phyloP scores from a whole-genome alignment of 2,329 filamentous ascomycete species.

The Cryphonectria nitschkei region DNA sequence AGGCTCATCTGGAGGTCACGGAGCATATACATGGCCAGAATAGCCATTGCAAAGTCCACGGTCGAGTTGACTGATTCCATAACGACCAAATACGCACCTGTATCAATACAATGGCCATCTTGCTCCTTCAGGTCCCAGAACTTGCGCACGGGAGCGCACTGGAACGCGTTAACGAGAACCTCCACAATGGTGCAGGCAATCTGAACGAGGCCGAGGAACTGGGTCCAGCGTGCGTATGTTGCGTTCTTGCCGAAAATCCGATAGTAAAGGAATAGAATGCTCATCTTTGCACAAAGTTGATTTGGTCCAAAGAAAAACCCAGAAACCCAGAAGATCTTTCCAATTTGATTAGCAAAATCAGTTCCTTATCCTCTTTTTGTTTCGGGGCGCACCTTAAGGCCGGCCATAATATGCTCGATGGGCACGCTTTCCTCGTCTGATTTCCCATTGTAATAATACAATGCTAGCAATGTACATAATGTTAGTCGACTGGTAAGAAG shows the following conservation, averaged over 20 bases:
- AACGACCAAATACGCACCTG: background rate
- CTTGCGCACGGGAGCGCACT: background rate
- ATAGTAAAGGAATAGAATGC: background rate
- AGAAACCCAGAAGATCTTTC: background rate
- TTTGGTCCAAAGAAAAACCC: background rate
- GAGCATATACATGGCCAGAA: slow-evolving; percentile 3
- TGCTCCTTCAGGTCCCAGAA: background rate
- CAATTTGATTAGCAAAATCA: background rate
- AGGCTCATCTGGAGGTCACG: slow-evolving; percentile 1
- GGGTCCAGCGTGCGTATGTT: background rate
- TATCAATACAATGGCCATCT: background rate
- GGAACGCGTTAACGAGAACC: background rate
- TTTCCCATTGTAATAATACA: background rate
- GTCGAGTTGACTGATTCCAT: slow-evolving; percentile 1
- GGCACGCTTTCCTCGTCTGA: background rate
- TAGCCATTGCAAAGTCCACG: slow-evolving; percentile 9
- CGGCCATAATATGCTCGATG: background rate
- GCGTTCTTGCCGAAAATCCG: background rate
- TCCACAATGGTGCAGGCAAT: background rate
- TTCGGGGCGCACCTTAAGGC: background rate
- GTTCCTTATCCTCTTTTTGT: background rate
- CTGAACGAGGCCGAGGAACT: background rate
- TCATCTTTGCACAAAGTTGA: slow-evolving; percentile 1
- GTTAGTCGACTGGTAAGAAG: background rate
- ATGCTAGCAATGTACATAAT: background rate